These are phyloP conservation scores for Leptomonas seymouri DNA, from an alignment of 208 protist species.

Conservation along the genomic window DNA sequence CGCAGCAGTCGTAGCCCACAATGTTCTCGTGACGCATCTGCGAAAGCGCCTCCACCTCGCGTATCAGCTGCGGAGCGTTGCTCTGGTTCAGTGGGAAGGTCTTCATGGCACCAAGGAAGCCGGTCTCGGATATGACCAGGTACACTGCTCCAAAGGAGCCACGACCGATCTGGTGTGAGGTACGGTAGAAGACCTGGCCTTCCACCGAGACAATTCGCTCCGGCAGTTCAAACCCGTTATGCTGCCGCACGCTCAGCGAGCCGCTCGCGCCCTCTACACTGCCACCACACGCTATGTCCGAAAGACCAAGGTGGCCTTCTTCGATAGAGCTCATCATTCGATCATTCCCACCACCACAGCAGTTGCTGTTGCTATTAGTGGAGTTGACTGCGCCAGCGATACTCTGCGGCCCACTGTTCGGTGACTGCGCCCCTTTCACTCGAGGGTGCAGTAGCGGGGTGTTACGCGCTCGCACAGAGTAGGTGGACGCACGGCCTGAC, in stretches of 20 bases:
- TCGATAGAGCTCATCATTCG: not conserved
- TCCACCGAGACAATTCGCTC: slow-evolving; percentile 39
- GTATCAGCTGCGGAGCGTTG: slow-evolving; percentile 38
- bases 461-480: not conserved
- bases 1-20: slow-evolving; percentile 91
- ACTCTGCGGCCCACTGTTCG: not conserved
- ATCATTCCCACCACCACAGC: not conserved
- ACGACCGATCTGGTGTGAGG: slow-evolving; percentile 48
- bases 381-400: not conserved
- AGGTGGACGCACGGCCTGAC: slow-evolving; percentile 11
- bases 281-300: not conserved
- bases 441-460: not conserved
- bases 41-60: slow-evolving; percentile 76
- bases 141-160: slow-evolving; percentile 71
- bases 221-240: slow-evolving; percentile 20
- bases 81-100: slow-evolving; percentile 36
- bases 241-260: not conserved
- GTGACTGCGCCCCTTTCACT: not conserved
- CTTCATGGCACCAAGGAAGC: slow-evolving; percentile 78
- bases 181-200: slow-evolving; percentile 53
- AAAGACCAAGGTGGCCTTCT: not conserved
- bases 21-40: slow-evolving; percentile 93
- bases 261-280: not conserved
- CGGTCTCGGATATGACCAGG: slow-evolving; percentile 65
- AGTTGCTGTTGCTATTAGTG: not conserved